These are phyloP conservation scores for Nemania bipapillata DNA, from an alignment of 2,329 filamentous ascomycete genomes.

Conservation along the genomic window DNA sequence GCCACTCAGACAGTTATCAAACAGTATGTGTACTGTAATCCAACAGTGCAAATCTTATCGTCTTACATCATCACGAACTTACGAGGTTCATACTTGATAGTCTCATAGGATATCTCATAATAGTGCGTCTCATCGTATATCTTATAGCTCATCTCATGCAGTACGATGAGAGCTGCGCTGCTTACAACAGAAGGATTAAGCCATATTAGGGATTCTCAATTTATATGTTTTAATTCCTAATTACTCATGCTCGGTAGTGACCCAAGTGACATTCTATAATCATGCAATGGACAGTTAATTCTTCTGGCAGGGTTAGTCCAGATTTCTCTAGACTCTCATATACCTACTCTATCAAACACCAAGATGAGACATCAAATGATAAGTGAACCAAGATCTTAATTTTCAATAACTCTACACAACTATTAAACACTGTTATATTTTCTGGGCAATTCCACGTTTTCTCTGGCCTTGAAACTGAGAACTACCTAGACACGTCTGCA, in stretches of 20 bases:
- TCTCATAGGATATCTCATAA: too few species aligned
- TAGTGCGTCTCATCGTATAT: background rate
- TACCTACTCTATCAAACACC: background rate
- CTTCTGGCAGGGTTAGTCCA: background rate
- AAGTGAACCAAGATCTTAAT: background rate
- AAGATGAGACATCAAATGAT: background rate
- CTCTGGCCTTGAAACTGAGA: background rate
- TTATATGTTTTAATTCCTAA: too few species aligned
- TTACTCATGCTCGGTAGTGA: background rate
- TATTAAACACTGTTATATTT: background rate
- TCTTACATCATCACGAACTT: conserved; percentile 25
- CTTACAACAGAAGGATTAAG: too few species aligned
- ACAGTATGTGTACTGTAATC: background rate
- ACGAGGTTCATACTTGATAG: background rate
- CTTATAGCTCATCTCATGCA: background rate
- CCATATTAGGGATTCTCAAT: too few species aligned
- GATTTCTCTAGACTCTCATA: background rate
- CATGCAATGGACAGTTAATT: background rate
- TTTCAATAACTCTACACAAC: background rate
- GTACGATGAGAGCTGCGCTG: background rate
- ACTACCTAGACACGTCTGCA: background rate
- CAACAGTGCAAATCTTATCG: conserved; percentile 3
- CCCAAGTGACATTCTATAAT: background rate
- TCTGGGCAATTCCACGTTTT: background rate
- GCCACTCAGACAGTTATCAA: conserved; percentile 18